These are phyloP conservation scores for Boletus pseudopeckii DNA, from an alignment of 768 basidiomycete species.

Conservation along the genomic window DNA sequence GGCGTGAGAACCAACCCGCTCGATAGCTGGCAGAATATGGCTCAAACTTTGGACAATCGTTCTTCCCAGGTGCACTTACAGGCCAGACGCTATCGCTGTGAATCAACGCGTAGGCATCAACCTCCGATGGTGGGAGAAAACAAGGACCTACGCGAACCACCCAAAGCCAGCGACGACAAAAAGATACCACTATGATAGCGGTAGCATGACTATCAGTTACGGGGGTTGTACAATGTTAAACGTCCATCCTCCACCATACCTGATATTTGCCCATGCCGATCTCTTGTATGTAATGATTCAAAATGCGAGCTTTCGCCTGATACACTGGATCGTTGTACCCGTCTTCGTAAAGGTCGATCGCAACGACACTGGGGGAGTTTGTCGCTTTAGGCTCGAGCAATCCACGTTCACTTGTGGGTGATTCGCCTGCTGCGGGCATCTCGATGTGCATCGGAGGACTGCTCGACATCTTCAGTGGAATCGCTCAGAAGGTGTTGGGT, in stretches of 20 bases:
- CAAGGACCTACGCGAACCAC: slow-evolving; percentile 37
- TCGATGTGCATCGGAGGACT: background rate
- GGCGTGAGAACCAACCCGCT: slow-evolving; percentile 47
- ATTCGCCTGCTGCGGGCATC: background rate
- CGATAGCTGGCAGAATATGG: slow-evolving; percentile 28
- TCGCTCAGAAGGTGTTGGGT: background rate
- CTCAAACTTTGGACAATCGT: background rate
- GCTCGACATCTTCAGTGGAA: background rate
- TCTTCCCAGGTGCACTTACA: slow-evolving; percentile 19
- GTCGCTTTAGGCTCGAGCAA: background rate
- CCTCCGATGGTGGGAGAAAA: too few species aligned
- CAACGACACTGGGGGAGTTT: background rate
- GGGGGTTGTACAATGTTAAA: background rate
- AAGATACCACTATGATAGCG: slow-evolving; percentile 32
- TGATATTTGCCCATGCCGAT: slow-evolving; percentile 60
- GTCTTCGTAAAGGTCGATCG: slow-evolving; percentile 32
- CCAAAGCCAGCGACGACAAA: slow-evolving; percentile 41
- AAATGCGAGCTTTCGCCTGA: slow-evolving; percentile 44
- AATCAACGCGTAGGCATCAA: background rate
- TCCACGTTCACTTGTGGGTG: background rate
- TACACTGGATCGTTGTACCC: slow-evolving; percentile 45
- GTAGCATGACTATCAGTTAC: background rate
- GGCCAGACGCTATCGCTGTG: slow-evolving; percentile 39
- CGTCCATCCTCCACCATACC: slow-evolving; percentile 21
- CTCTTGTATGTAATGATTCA: slow-evolving; percentile 47